Evolutionary conservation across 2,329 filamentous ascomycete species (phyloP).

Genomic region (Diaporthe batatas): DNA sequence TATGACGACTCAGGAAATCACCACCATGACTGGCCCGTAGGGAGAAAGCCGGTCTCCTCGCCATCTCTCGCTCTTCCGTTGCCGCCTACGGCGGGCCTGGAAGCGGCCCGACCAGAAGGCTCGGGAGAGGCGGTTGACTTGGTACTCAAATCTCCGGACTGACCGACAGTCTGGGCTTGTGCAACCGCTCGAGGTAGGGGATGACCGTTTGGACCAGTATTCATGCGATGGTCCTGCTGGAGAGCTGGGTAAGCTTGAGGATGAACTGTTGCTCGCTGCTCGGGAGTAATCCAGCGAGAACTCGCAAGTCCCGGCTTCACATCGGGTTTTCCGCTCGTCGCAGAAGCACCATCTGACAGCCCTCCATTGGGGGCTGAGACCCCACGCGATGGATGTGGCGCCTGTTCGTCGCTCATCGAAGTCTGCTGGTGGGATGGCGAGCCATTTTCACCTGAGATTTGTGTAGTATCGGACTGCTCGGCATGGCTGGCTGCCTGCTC

Average conservation of each 20-base stretch:
- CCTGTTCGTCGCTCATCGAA: neutral
- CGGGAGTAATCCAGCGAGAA: neutral
- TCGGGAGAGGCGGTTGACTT: neutral
- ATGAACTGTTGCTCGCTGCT: neutral
- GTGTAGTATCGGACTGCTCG: neutral
- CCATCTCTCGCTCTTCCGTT: neutral
- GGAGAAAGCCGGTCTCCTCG: slow-evolving; percentile 4
- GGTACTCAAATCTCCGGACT: neutral
- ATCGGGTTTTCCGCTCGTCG: neutral
- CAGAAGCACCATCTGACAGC: neutral
- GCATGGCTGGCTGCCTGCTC: neutral
- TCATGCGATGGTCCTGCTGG: neutral
- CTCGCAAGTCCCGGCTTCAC: neutral
- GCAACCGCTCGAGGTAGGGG: neutral
- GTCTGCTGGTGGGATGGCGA: neutral
- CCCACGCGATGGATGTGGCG: neutral
- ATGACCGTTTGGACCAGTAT: neutral
- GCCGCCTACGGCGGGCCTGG: neutral
- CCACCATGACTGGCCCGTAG: slow-evolving; percentile 31
- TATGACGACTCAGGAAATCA: neutral
- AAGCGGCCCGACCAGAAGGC: neutral
- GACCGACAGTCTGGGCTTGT: neutral
- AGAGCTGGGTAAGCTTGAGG: neutral
- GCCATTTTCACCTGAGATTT: neutral
- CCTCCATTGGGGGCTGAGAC: neutral